phyloP scores from a whole-genome alignment of 2,329 filamentous ascomycete genomes.

The Phaeosphaeriaceae sp. region DNA sequence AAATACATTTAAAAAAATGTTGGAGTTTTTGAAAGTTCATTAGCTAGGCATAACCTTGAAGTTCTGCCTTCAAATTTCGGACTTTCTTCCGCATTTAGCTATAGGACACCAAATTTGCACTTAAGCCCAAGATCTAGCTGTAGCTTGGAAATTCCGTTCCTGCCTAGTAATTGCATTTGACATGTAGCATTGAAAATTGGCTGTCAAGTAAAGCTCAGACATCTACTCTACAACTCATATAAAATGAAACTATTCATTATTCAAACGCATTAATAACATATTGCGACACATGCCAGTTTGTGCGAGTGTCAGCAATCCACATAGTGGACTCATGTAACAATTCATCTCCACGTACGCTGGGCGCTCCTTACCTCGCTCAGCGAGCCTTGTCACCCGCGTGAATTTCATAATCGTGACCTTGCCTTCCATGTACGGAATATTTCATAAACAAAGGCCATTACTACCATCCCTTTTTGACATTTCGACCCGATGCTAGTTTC shows the following conservation, averaged over 20 bases:
- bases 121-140: too few species aligned
- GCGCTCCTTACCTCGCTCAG: conserved; percentile 8
- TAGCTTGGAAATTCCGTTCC: too few species aligned
- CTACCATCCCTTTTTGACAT: conserved; percentile 70
- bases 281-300: conserved; percentile 5
- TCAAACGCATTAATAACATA: conserved; percentile 4
- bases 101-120: too few species aligned
- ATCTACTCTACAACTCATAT: too few species aligned
- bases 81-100: too few species aligned
- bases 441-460: conserved; percentile 73
- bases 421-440: conserved; percentile 11
- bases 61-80: too few species aligned
- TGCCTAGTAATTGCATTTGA: too few species aligned
- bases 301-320: background rate
- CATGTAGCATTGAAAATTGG: too few species aligned
- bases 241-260: background rate
- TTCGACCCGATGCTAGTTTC: conserved; percentile 71
- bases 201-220: too few species aligned
- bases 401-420: conserved; percentile 8
- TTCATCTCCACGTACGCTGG: conserved; percentile 10
- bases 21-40: too few species aligned
- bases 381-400: conserved; percentile 6
- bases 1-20: too few species aligned
- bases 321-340: background rate
- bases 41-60: too few species aligned